These are phyloP conservation scores for Alternaria rosae DNA, from an alignment of 2,329 filamentous ascomycete genomes.

Conservation along the genomic window DNA sequence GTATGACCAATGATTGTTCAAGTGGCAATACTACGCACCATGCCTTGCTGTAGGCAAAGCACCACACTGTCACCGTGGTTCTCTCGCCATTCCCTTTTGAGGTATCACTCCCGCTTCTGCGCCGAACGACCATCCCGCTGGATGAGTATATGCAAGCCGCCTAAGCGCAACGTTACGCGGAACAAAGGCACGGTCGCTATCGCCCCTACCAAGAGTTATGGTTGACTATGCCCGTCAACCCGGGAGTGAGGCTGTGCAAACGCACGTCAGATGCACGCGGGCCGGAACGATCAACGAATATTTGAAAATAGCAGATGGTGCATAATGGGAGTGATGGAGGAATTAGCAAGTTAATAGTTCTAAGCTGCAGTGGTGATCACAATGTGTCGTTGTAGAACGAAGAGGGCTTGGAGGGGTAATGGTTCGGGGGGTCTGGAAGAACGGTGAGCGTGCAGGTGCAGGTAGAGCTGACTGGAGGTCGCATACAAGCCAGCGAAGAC, in stretches of 20 bases:
- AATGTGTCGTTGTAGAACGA: conserved; percentile 1
- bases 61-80: not conserved
- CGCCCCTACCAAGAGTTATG: not conserved
- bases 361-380: not conserved
- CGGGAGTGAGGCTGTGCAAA: conserved; percentile 11
- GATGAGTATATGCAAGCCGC: not conserved
- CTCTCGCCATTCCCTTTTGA: not conserved
- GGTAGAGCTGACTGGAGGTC: not conserved
- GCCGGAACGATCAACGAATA: conserved; percentile 5
- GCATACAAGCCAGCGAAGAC: not conserved
- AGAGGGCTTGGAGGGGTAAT: not conserved
- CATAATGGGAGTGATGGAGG: not conserved
- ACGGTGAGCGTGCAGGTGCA: not conserved
- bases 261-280: conserved; percentile 9
- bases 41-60: not conserved
- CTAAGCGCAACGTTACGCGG: not conserved
- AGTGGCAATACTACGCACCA: not conserved
- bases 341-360: not conserved
- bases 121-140: not conserved
- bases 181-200: not conserved
- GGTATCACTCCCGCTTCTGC: not conserved
- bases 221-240: conserved; percentile 1
- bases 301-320: conserved; percentile 10
- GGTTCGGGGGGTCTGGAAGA: not conserved
- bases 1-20: not conserved